These are phyloP conservation scores for Penicillium sp. DNA, from an alignment of 2,329 filamentous ascomycete genomes.

Conservation along the genomic window DNA sequence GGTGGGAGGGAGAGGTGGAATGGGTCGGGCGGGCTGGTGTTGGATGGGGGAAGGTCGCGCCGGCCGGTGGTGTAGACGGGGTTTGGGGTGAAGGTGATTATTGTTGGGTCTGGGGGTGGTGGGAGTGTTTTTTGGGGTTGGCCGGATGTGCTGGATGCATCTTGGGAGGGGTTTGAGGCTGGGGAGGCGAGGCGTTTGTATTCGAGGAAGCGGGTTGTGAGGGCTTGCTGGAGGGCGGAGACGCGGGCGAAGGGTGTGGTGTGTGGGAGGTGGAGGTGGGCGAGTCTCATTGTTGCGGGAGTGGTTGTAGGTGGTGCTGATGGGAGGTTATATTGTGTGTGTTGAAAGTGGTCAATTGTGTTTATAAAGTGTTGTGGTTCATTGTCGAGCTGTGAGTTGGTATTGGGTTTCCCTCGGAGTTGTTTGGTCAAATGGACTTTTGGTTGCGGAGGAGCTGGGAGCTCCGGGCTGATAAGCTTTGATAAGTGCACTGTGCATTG, in stretches of 20 bases:
- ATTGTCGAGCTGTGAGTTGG: conserved; percentile 4
- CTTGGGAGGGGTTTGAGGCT: conserved; percentile 23
- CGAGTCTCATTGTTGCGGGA: conserved; percentile 51
- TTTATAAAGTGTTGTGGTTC: not conserved
- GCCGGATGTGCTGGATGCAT: conserved; percentile 17
- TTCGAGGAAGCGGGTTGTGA: conserved; percentile 61
- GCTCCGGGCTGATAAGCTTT: conserved; percentile 20
- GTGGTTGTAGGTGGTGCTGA: not conserved
- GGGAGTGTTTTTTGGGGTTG: conserved; percentile 24
- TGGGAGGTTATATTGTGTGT: not conserved
- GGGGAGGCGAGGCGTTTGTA: conserved; percentile 56
- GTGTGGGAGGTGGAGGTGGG: conserved; percentile 62
- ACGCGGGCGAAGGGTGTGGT: conserved; percentile 59
- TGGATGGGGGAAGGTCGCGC: conserved; percentile 62
- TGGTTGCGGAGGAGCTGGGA: conserved; percentile 28
- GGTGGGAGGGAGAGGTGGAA: conserved; percentile 44
- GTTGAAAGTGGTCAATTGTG: not conserved
- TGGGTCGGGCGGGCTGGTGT: conserved; percentile 34
- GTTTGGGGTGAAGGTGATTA: conserved; percentile 79
- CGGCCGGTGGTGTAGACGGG: conserved; percentile 91
- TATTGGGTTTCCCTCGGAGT: conserved; percentile 26
- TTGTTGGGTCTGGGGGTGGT: conserved; percentile 62
- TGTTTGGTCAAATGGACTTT: conserved; percentile 11
- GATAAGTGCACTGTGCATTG: not conserved
- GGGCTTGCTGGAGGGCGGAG: conserved; percentile 57